Evolutionary conservation across 495 filamentous ascomycete species (phyloP).

Genomic region (Penicillium coffeae): DNA sequence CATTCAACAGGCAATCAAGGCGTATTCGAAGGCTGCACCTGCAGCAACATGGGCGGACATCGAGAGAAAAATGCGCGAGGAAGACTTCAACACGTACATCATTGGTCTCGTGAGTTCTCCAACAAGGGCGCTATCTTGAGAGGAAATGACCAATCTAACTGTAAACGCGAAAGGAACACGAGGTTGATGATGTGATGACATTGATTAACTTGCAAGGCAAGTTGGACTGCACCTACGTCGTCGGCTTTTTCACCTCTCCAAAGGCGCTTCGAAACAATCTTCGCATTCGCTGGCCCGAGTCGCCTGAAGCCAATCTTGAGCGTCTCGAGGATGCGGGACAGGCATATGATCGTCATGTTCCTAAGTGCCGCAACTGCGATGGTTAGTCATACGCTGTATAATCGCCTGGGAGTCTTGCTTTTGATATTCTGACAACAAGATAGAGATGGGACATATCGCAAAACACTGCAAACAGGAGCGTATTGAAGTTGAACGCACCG

Average conservation of each 20-base stretch:
- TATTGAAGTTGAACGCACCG: constrained; percentile 40
- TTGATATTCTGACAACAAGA: neutral
- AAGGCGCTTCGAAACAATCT: constrained; percentile 62
- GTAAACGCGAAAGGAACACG: constrained; percentile 43
- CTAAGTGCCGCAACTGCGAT: constrained; percentile 67
- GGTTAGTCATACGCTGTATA: constrained; percentile 32
- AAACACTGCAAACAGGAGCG: constrained; percentile 64
- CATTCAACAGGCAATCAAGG: constrained; percentile 48
- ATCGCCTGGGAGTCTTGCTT: neutral
- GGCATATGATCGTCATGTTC: constrained; percentile 59
- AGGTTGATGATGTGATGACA: constrained; percentile 57
- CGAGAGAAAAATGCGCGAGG: constrained; percentile 66
- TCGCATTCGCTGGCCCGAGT: constrained; percentile 60
- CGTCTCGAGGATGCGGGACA: constrained; percentile 72
- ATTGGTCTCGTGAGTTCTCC: constrained; percentile 59
- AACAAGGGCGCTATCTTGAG: neutral
- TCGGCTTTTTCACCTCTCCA: constrained; percentile 61
- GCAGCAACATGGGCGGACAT: constrained; percentile 64
- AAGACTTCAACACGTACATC: constrained; percentile 61
- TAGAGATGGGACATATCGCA: constrained; percentile 69
- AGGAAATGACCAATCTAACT: neutral
- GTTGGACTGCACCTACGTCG: constrained; percentile 66
- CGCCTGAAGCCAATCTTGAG: constrained; percentile 64
- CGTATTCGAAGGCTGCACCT: constrained; percentile 71
- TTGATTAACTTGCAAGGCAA: constrained; percentile 84